Evolutionary conservation across 2,329 filamentous ascomycete species (phyloP).

Genomic region (Penicillium sp.): DNA sequence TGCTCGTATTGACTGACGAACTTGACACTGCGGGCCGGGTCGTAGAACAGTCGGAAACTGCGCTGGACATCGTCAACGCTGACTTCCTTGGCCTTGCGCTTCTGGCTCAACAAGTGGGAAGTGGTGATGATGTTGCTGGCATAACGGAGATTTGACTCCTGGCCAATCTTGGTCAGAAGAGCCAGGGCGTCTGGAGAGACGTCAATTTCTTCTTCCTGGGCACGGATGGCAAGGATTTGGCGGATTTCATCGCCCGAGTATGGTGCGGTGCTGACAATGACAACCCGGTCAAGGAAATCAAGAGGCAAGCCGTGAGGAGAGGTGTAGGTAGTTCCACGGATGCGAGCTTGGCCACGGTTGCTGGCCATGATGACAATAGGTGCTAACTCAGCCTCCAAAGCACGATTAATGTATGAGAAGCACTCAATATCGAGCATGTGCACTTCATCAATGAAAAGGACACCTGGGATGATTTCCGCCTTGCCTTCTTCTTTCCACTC

Average conservation of each 20-base stretch:
- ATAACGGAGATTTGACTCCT: conserved; percentile 89
- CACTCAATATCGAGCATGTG: conserved; percentile 99
- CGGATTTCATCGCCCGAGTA: conserved; percentile 84
- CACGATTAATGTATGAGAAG: conserved; percentile 97
- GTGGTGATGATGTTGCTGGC: conserved; percentile 98
- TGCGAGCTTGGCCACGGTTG: conserved; percentile 88
- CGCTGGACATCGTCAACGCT: conserved; percentile 86
- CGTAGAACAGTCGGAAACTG: conserved; percentile 92
- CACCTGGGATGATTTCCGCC: conserved; percentile 94
- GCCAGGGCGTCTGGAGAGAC: conserved; percentile 86
- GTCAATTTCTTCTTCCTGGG: conserved; percentile 94
- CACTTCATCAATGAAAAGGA: conserved; percentile 97
- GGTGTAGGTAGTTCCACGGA: conserved; percentile 89
- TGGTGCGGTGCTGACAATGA: conserved; percentile 90
- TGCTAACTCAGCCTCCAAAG: conserved; percentile 89
- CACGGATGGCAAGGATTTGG: conserved; percentile 88
- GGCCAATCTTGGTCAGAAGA: conserved; percentile 90
- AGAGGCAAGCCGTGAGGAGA: conserved; percentile 92
- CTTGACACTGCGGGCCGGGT: conserved; percentile 81
- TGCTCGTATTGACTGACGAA: conserved; percentile 91
- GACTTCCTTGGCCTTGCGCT: conserved; percentile 82
- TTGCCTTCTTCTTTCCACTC: conserved; percentile 99
- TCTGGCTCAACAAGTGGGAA: conserved; percentile 81
- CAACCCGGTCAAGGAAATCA: conserved; percentile 92
- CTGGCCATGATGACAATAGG: conserved; percentile 99